A percentile compares a stretch with the other conserved stretches of the same genome.
Conservation (phyloP, 371 early-diverging fungal genomes). For the Mortierella sp. region DNA sequence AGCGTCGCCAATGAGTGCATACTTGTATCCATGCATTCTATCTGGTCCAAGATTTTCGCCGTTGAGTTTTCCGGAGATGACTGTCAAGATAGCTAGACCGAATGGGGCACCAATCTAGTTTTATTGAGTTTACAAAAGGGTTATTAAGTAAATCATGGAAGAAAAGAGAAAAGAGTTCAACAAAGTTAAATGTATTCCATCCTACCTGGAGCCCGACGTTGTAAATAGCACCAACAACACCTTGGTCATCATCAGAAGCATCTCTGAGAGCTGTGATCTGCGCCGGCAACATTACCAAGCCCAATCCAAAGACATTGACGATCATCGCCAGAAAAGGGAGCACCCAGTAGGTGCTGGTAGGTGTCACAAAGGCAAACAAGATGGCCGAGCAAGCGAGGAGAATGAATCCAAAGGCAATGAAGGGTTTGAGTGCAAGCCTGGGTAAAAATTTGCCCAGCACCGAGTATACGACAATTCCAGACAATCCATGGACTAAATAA, state of each 20-base stretch:
- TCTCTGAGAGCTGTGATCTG: constrained; percentile 53
- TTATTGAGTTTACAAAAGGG: background rate
- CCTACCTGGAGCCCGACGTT: constrained; percentile 53
- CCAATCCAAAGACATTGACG: constrained; percentile 49
- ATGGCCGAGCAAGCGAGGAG: constrained; percentile 26
- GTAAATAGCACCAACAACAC: constrained; percentile 54
- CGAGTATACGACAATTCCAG: constrained; percentile 37
- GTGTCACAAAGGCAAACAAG: constrained; percentile 47
- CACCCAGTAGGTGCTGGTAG: constrained; percentile 36
- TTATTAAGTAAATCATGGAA: background rate
- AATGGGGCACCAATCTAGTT: constrained; percentile 47
- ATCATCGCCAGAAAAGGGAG: constrained; percentile 45
- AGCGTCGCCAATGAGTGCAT: constrained; percentile 33
- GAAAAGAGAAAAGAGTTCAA: background rate
- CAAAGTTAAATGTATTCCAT: background rate
- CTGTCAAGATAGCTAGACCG: constrained; percentile 50
- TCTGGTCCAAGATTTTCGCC: constrained; percentile 18
- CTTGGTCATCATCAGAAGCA: constrained; percentile 53
- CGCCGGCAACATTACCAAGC: constrained; percentile 48
- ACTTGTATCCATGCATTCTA: constrained; percentile 50
- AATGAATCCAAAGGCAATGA: constrained; percentile 35
- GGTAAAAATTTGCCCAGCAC: constrained; percentile 43
- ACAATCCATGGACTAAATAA: constrained; percentile 43
- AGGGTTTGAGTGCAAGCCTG: constrained; percentile 39
- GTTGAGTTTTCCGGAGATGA: constrained; percentile 51